These are phyloP conservation scores for Auricularia auricula-judae DNA, from an alignment of 768 basidiomycete genomes.

Conservation along the genomic window DNA sequence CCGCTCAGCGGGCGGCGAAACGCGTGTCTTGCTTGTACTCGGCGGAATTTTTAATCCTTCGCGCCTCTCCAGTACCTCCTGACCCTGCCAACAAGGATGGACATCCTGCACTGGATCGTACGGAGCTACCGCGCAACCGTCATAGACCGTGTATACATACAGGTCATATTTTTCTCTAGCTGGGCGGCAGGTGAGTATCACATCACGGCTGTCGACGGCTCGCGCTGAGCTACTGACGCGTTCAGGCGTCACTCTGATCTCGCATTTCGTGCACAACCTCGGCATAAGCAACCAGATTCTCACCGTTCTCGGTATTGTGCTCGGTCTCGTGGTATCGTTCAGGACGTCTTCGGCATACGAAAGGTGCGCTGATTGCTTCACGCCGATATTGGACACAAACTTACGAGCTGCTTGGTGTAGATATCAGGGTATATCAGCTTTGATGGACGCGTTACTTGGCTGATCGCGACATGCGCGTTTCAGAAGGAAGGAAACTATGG, in stretches of 20 bases:
- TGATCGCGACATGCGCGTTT: too few relatives aligned
- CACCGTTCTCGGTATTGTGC: slow-evolving; percentile 63
- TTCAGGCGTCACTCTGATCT: slow-evolving; percentile 24
- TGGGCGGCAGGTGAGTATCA: background rate
- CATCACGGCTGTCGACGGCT: slow-evolving; percentile 20
- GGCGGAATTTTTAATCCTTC: too few relatives aligned
- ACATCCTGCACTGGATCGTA: slow-evolving; percentile 24
- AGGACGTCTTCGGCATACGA: slow-evolving; percentile 64
- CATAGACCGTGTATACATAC: slow-evolving; percentile 25
- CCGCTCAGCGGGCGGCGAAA: too few relatives aligned
- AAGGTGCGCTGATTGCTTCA: slow-evolving; percentile 26
- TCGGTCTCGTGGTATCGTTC: slow-evolving; percentile 45
- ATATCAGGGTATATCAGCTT: background rate
- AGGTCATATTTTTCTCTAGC: background rate
- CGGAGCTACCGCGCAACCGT: slow-evolving; percentile 46
- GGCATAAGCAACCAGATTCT: slow-evolving; percentile 43
- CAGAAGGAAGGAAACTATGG: slow-evolving; percentile 62
- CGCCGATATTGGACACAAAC: slow-evolving; percentile 1
- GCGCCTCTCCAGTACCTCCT: too few relatives aligned
- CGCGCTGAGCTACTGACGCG: background rate
- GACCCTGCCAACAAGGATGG: background rate
- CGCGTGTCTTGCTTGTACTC: too few relatives aligned
- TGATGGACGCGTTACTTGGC: too few relatives aligned
- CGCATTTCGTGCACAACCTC: slow-evolving; percentile 37
- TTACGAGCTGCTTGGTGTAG: background rate